Percentiles rank a stretch among this genome's conserved stretches.
Conservation (phyloP, 2,329 filamentous ascomycete genomes). For the Fusarium heterosporum region DNA sequence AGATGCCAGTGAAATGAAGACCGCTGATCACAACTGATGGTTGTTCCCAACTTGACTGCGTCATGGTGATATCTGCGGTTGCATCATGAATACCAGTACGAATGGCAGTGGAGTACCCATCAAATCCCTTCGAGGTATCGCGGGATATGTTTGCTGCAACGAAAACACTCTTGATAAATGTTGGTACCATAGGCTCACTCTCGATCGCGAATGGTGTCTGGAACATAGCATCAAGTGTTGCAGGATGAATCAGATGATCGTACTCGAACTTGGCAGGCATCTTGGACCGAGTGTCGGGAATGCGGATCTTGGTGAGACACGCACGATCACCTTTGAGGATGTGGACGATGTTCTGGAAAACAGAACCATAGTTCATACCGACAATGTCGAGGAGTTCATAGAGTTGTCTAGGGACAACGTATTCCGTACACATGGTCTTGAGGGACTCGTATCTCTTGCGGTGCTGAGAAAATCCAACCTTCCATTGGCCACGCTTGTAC, state of each 20-base stretch:
- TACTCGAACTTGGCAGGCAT: conserved; percentile 68
- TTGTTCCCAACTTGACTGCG: conserved; percentile 48
- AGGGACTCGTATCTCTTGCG: conserved; percentile 42
- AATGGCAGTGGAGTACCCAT: conserved; percentile 56
- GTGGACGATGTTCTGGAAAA: conserved; percentile 62
- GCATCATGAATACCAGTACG: conserved; percentile 54
- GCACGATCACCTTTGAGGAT: conserved; percentile 48
- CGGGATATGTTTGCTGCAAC: conserved; percentile 56
- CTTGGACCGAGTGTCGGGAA: conserved; percentile 62
- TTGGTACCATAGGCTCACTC: conserved; percentile 62
- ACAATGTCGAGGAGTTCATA: conserved; percentile 64
- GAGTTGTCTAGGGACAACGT: conserved; percentile 57
- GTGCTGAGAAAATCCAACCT: conserved; percentile 37
- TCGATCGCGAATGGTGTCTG: conserved; percentile 63
- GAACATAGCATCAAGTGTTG: conserved; percentile 67
- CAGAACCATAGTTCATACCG: conserved; percentile 63
- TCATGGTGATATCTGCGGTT: conserved; percentile 59
- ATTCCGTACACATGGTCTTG: conserved; percentile 48
- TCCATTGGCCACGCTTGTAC: conserved; percentile 39
- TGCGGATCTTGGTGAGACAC: conserved; percentile 55
- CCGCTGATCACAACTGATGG: conserved; percentile 59
- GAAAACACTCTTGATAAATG: conserved; percentile 59
- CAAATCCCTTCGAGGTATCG: conserved; percentile 52
- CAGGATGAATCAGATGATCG: conserved; percentile 67
- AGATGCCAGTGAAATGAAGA: conserved; percentile 56